Evolutionary conservation across 1,139 yeast genomes (phyloP).

Genomic region (Meyerozyma smithsonii): DNA sequence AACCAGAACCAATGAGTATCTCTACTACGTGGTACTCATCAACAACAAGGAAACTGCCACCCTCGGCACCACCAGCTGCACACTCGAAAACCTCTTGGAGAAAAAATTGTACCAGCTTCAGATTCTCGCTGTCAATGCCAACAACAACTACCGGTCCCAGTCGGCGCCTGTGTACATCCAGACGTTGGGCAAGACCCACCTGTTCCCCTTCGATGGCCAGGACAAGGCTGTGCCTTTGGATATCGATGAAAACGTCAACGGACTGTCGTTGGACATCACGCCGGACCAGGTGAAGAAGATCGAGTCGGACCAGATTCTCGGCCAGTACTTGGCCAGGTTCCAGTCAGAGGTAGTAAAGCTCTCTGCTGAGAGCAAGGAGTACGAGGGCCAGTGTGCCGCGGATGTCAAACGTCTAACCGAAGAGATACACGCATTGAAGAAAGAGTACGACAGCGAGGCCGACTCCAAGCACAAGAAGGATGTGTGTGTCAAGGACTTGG

Average conservation of each 20-base stretch:
- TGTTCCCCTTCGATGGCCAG: neutral
- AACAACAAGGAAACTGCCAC: slow-evolving; percentile 38
- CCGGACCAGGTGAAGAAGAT: slow-evolving; percentile 17
- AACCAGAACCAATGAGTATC: slow-evolving; percentile 25
- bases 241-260: slow-evolving; percentile 1
- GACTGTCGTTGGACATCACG: slow-evolving; percentile 10
- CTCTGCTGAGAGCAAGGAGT: slow-evolving; percentile 21
- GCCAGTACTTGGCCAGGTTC: slow-evolving; percentile 20
- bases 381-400: slow-evolving; percentile 15
- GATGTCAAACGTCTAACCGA: slow-evolving; percentile 23
- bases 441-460: slow-evolving; percentile 29
- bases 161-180: slow-evolving; percentile 28
- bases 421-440: slow-evolving; percentile 17
- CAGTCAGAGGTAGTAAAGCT: slow-evolving; percentile 28
- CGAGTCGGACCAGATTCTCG: slow-evolving; percentile 16
- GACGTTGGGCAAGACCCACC: slow-evolving; percentile 5
- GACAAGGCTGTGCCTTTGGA: neutral
- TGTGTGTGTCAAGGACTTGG: slow-evolving; percentile 29
- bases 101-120: slow-evolving; percentile 32
- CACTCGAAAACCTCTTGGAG: slow-evolving; percentile 28
- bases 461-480: slow-evolving; percentile 29
- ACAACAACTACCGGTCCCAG: slow-evolving; percentile 34
- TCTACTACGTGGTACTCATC: slow-evolving; percentile 32
- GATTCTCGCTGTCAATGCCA: slow-evolving; percentile 35
- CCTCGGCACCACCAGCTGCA: slow-evolving; percentile 33